Evolutionary conservation across 2,329 filamentous ascomycete genomes (phyloP).

Genomic region (Malbranchea cinnamomea): DNA sequence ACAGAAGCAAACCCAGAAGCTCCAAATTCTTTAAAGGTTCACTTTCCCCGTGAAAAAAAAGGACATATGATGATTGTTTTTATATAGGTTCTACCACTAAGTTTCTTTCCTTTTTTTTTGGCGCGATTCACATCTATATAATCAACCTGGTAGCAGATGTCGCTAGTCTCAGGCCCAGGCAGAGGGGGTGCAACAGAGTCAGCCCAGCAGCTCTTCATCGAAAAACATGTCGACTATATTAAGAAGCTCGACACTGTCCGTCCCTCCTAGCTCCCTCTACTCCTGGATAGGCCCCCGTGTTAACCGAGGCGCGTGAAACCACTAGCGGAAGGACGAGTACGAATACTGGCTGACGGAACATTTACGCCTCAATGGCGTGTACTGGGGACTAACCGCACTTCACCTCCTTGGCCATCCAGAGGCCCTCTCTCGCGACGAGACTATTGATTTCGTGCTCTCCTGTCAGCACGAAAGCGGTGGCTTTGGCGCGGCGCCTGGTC

Average conservation of each 20-base stretch:
- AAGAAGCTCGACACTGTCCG: slow-evolving; percentile 75
- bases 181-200: slow-evolving; percentile 30
- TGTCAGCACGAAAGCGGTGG: slow-evolving; percentile 81
- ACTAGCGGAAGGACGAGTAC: slow-evolving; percentile 73
- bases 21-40: too few species aligned
- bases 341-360: slow-evolving; percentile 98
- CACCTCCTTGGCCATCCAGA: slow-evolving; percentile 71
- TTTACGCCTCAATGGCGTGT: slow-evolving; percentile 83
- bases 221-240: slow-evolving; percentile 79
- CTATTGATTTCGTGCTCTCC: slow-evolving; percentile 88
- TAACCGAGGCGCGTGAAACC: slow-evolving; percentile 17
- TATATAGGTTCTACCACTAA: too few species aligned
- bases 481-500: slow-evolving; percentile 83
- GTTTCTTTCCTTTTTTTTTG: too few species aligned
- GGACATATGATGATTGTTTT: too few species aligned
- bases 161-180: slow-evolving; percentile 45
- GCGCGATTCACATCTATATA: too few species aligned
- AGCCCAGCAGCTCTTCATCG: slow-evolving; percentile 36
- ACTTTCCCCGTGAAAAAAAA: too few species aligned
- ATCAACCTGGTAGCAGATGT: slow-evolving; percentile 40
- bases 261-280: slow-evolving; percentile 11
- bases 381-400: slow-evolving; percentile 86
- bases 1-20: too few species aligned
- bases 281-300: neutral
- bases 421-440: slow-evolving; percentile 62